These are phyloP conservation scores for Hortiboletus flavorubellus DNA, from an alignment of 768 basidiomycete genomes.

Conservation along the genomic window DNA sequence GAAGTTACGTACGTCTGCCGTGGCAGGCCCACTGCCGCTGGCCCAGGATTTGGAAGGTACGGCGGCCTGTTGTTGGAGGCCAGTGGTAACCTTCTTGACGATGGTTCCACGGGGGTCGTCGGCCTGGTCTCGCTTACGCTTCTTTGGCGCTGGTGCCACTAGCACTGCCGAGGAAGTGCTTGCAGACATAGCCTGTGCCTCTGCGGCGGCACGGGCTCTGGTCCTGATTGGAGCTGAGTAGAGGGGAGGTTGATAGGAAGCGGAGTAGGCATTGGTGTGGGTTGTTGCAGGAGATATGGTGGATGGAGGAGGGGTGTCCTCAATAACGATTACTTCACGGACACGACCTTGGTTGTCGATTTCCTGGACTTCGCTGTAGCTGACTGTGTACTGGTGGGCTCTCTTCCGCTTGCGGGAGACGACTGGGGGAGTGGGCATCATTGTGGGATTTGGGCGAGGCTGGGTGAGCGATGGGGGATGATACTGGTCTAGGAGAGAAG, in stretches of 20 bases:
- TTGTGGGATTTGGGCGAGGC: constrained; percentile 46
- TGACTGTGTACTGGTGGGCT: constrained; percentile 75
- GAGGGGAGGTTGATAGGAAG: constrained; percentile 75
- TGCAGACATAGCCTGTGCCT: constrained; percentile 73
- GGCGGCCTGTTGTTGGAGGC: constrained; percentile 48
- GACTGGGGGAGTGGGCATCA: constrained; percentile 69
- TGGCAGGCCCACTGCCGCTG: constrained; percentile 58
- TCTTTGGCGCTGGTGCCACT: constrained; percentile 74
- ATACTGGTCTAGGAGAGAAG: constrained; percentile 63
- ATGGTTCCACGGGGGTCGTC: constrained; percentile 70
- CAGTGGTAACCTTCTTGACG: constrained; percentile 57
- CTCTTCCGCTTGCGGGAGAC: constrained; percentile 81
- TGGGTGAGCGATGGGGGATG: constrained; percentile 54
- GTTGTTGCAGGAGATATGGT: constrained; percentile 75
- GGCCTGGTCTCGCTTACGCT: constrained; percentile 74
- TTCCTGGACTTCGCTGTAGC: constrained; percentile 87
- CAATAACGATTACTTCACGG: constrained; percentile 88
- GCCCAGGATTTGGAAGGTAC: constrained; percentile 62
- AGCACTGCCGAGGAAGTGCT: constrained; percentile 60
- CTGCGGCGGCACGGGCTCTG: constrained; percentile 81
- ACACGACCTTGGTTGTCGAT: constrained; percentile 74
- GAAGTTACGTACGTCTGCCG: constrained; percentile 59
- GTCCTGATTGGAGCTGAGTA: constrained; percentile 79
- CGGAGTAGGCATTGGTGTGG: constrained; percentile 67
- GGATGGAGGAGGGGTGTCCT: constrained; percentile 80